phyloP scores from a whole-genome alignment of 1,139 yeast species.

The Protomyces inundatus region DNA sequence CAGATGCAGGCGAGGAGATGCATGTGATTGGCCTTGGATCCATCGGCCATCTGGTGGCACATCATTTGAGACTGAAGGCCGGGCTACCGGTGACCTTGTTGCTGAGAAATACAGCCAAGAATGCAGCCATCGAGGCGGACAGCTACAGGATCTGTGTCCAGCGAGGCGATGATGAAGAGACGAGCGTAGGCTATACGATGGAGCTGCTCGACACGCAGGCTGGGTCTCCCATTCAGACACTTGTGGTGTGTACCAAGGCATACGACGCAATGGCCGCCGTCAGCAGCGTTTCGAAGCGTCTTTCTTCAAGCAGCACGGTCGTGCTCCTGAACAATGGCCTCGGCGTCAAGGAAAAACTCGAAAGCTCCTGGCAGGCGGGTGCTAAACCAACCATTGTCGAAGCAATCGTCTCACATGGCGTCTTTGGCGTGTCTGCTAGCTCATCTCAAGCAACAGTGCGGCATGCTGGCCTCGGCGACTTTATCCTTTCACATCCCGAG shows the following conservation, averaged over 20 bases:
- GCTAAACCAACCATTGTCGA: constrained; percentile 57
- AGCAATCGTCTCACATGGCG: constrained; percentile 83
- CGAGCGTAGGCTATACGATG: background rate
- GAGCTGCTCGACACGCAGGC: background rate
- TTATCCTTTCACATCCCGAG: constrained; percentile 34
- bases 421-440: constrained; percentile 41
- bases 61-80: background rate
- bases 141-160: background rate
- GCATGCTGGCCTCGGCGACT: constrained; percentile 64
- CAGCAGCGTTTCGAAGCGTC: constrained; percentile 43
- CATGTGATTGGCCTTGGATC: background rate
- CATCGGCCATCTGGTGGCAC: background rate
- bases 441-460: constrained; percentile 39
- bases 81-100: background rate
- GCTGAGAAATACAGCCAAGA: background rate
- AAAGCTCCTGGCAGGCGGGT: constrained; percentile 52
- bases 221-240: background rate
- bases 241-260: constrained; percentile 46
- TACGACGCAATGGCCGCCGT: constrained; percentile 48
- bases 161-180: background rate
- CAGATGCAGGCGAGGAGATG: background rate
- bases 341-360: constrained; percentile 58
- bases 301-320: constrained; percentile 49
- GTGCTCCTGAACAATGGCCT: constrained; percentile 73
- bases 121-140: background rate